Conservation (phyloP, 306 rosid genomes). For the Purshia tridentata region DNA sequence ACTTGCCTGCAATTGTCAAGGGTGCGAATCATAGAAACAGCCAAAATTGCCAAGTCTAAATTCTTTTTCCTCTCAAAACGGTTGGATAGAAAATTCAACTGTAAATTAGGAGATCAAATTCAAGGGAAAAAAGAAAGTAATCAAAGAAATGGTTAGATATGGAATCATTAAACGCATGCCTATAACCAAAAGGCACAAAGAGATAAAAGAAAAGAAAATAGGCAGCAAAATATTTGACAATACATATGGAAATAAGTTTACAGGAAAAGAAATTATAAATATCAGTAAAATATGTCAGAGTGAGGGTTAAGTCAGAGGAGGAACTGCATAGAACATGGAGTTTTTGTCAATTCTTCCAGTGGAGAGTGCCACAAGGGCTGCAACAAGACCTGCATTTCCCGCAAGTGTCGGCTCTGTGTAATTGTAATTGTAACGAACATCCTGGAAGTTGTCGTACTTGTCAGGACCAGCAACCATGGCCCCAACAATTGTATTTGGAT, state of each 20-base stretch:
- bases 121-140: too few relatives aligned
- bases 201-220: neutral
- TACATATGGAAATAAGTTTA: neutral
- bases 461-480: slow-evolving; percentile 27
- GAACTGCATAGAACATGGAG: slow-evolving; percentile 14
- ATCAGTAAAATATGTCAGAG: neutral
- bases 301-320: neutral
- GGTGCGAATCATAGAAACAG: too few relatives aligned
- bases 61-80: too few relatives aligned
- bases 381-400: slow-evolving; percentile 34
- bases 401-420: slow-evolving; percentile 21
- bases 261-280: neutral
- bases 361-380: slow-evolving; percentile 27
- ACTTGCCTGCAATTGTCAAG: too few relatives aligned
- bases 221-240: neutral
- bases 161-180: too few relatives aligned
- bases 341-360: slow-evolving; percentile 11
- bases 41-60: too few relatives aligned
- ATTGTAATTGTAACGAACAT: slow-evolving; percentile 17
- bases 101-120: too few relatives aligned
- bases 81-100: too few relatives aligned
- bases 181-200: too few relatives aligned
- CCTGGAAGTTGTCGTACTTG: slow-evolving; percentile 15
- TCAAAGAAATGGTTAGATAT: too few relatives aligned
- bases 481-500: slow-evolving; percentile 27